phyloP scores from a whole-genome alignment of 257 asterid species.

The Thymus quinquecostatus region DNA sequence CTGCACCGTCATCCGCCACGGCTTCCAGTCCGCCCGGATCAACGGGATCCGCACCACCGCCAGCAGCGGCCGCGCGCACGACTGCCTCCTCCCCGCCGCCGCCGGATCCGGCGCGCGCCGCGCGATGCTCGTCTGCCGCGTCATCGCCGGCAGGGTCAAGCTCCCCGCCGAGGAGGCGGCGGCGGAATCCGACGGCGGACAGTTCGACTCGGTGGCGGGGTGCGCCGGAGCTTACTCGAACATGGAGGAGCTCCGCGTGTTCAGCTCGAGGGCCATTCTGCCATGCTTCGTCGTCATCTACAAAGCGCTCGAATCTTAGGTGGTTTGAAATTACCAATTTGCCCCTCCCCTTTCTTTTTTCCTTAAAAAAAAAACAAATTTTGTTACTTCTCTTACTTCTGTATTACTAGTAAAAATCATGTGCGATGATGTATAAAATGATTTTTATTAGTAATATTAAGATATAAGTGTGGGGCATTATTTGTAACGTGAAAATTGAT shows the following conservation, averaged over 20 bases:
- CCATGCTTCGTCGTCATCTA: slow-evolving; percentile 69
- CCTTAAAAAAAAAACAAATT: background rate
- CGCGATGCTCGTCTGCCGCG: slow-evolving; percentile 95
- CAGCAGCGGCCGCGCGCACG: slow-evolving; percentile 91
- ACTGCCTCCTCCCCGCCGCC: slow-evolving; percentile 36
- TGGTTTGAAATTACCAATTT: background rate
- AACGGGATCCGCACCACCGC: slow-evolving; percentile 80
- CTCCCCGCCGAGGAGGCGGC: slow-evolving; percentile 42
- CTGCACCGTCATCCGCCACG: slow-evolving; percentile 80
- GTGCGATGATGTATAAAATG: background rate
- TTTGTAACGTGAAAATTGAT: background rate
- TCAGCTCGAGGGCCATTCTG: slow-evolving; percentile 53
- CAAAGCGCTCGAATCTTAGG: slow-evolving; percentile 49
- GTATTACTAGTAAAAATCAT: slow-evolving; percentile 8
- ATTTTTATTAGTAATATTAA: slow-evolving; percentile 9
- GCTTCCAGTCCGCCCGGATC: slow-evolving; percentile 58
- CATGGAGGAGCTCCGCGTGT: slow-evolving; percentile 53
- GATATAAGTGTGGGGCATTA: background rate
- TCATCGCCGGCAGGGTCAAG: slow-evolving; percentile 84
- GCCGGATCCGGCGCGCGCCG: slow-evolving; percentile 34
- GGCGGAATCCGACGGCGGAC: slow-evolving; percentile 31
- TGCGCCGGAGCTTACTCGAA: slow-evolving; percentile 45
- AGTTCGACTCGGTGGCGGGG: slow-evolving; percentile 50
- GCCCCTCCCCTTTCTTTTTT: background rate
- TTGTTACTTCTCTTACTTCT: background rate